Evolutionary conservation across 192 early-diverging fungal genomes (phyloP), one percentile per base, ranked within the genome.

Genomic region (Backusella morwellensis): DNA sequence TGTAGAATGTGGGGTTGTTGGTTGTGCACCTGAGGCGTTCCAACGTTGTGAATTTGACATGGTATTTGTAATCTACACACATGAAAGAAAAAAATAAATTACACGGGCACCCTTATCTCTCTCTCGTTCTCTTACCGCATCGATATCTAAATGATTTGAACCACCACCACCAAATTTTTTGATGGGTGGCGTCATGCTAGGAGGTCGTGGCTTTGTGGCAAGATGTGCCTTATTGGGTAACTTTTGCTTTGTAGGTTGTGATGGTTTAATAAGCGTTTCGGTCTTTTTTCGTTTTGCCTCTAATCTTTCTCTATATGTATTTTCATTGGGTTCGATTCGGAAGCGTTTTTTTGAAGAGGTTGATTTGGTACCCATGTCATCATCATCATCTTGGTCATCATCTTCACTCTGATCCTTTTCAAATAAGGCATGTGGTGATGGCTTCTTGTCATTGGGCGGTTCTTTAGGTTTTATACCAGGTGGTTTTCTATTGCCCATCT

Each of bases 221-320:
- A 79, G 34, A 71, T 79, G 78, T 14, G 78, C 56, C 70, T 69
- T 79, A 41, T 71, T 79, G 68, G 78, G 78, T 56, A 79, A 54
- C 44, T 79, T 79, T 34, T 79, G 78, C 40, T 79, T 79, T 38
- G 35, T 17, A 70, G 1, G 14, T 34, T 2, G 23, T 32, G 1
- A 5, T n/a, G 15, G 23, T 32, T 32, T 32, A 32, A 1, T 32
- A 32, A 32, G 32, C 32, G 32, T 32, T 2, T 32, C 32, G 6
- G 42, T 35, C n/a, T 75, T 75, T 35, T 75, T 75, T 47, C 66
- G 52, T 34, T 75, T 75, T n/a, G 74, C 74, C 29, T 75, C 74
- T 19, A 68, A 19, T 44, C 74, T 66, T 42, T 75, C 74, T 68
- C 63, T 67, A 44, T 42, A 66, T 36, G 29, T 34, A 12, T 11